Evolutionary conservation across 805 yeast genomes (phyloP).

Genomic region (Sugiyamaella valdiviana): DNA sequence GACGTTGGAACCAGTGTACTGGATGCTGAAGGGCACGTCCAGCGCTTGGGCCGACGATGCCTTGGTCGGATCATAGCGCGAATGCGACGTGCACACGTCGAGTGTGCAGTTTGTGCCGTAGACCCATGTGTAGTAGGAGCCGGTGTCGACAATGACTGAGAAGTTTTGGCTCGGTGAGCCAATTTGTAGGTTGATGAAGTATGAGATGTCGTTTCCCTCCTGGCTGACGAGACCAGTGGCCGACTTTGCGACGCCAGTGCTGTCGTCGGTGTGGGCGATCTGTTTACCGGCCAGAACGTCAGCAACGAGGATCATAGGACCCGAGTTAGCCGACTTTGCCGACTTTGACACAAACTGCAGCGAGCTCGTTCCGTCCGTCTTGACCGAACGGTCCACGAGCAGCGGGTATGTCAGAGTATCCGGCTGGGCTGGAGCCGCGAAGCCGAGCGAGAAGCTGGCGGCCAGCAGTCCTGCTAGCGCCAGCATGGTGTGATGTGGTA

Average conservation of each 20-base stretch:
- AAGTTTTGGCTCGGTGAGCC: constrained; percentile 32
- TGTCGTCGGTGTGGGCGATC: not conserved
- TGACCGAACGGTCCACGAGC: no score
- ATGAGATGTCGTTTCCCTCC: constrained; percentile 27
- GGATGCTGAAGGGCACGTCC: constrained; percentile 38
- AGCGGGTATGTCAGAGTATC: not conserved
- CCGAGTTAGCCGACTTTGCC: not conserved
- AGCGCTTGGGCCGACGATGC: constrained; percentile 13
- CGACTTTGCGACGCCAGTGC: not conserved
- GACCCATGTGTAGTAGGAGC: constrained; percentile 60
- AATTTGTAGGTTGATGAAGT: constrained; percentile 22
- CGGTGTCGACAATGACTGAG: constrained; percentile 57
- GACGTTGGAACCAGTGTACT: constrained; percentile 50
- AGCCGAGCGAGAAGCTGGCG: not conserved
- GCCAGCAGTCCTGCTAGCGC: not conserved
- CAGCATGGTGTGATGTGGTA: not conserved
- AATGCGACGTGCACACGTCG: constrained; percentile 37
- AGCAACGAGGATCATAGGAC: constrained; percentile 13
- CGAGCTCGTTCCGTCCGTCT: constrained; percentile 4
- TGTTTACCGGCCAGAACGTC: constrained; percentile 10
- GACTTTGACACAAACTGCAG: constrained; percentile 1
- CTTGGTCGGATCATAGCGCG: constrained; percentile 10
- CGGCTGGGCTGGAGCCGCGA: not conserved
- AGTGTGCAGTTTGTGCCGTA: constrained; percentile 47
- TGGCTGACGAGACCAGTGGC: constrained; percentile 19